Evolutionary conservation across 1,139 yeast genomes (phyloP).

Genomic region (Suhomyces maxii): DNA sequence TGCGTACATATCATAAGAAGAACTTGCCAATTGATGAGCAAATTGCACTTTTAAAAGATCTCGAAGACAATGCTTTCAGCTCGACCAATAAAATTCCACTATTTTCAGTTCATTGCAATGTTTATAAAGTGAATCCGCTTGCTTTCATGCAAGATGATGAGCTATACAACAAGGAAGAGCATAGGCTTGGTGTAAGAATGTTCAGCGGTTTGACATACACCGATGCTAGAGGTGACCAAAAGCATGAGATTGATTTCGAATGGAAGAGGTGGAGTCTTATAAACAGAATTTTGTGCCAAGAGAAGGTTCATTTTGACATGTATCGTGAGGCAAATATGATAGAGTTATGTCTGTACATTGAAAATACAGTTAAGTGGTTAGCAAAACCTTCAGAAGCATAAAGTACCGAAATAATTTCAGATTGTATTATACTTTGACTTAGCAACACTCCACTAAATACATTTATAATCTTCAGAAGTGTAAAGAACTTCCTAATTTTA

Average conservation of each 20-base stretch:
- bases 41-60: slow-evolving; percentile 19
- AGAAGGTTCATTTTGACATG: slow-evolving; percentile 26
- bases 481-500: too few relatives aligned
- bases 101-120: slow-evolving; percentile 39
- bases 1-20: slow-evolving; percentile 8
- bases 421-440: too few relatives aligned
- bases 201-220: slow-evolving; percentile 24
- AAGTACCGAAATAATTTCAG: not conserved
- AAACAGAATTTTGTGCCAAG: slow-evolving; percentile 29
- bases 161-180: slow-evolving; percentile 26
- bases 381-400: slow-evolving; percentile 3
- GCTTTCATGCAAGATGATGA: slow-evolving; percentile 23
- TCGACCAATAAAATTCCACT: slow-evolving; percentile 18
- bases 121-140: slow-evolving; percentile 37
- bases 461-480: too few relatives aligned
- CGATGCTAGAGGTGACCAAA: slow-evolving; percentile 2
- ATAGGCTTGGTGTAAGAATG: slow-evolving; percentile 29
- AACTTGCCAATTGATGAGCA: slow-evolving; percentile 19
- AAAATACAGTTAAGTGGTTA: slow-evolving; percentile 33
- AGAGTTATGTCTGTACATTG: slow-evolving; percentile 27
- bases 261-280: slow-evolving; percentile 36
- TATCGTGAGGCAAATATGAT: slow-evolving; percentile 24
- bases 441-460: too few relatives aligned
- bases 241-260: slow-evolving; percentile 31
- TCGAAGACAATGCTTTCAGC: slow-evolving; percentile 20